Base-by-base conservation (phyloP, 805 yeast species). In the Candida succiphila region DNA sequence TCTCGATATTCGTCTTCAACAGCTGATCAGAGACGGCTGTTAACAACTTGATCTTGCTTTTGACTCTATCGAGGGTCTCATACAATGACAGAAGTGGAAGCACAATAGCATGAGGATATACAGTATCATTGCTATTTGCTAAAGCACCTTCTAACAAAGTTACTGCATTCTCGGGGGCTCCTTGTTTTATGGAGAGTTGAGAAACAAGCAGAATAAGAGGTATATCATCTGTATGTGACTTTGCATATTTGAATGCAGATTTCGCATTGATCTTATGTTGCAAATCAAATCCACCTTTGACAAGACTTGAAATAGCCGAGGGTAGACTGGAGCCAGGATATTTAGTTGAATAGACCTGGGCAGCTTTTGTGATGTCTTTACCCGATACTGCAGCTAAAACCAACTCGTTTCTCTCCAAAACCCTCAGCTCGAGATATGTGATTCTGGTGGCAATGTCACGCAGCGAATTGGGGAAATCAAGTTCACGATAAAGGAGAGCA, bases 81-180 rank as follows among this genome's bases (percentile, higher is more conserved):
- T 69, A 73, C 6, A 78, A 46, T 12, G 71, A 59, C 8, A 69
- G 58, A 20, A 76, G 52, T 5, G 67, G 54, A 19, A 75, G 72
- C 26, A 69, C 58, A 29, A 79, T 48, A 4, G 72, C 71, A 3
- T 83, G 78, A 4, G 45, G 36, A 4, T 49, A 28, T 18, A 43
- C 32, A 9, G 30, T 39, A 15, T 31, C 13, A 12, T 39, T 23
- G 15, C 37, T 32, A 3, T 31, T 15, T 2, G 36, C 33, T 9
- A 48, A 20, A 4, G 60, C 36, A 19, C 49, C 44, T 43, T 69
- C 71, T 30, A 71, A 48, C 7, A 61, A 37, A 7, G 46, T 29
- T 10, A 53, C 49, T 1, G 69, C 61, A 29, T 56, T 52, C 31
- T 59, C 58, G 13, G 39, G 40, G 17, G 60, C 63, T 3, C 48